These are phyloP conservation scores for Aegilops longissima DNA, from an alignment of 176 grass and related monocot genomes.

Conservation along the genomic window DNA sequence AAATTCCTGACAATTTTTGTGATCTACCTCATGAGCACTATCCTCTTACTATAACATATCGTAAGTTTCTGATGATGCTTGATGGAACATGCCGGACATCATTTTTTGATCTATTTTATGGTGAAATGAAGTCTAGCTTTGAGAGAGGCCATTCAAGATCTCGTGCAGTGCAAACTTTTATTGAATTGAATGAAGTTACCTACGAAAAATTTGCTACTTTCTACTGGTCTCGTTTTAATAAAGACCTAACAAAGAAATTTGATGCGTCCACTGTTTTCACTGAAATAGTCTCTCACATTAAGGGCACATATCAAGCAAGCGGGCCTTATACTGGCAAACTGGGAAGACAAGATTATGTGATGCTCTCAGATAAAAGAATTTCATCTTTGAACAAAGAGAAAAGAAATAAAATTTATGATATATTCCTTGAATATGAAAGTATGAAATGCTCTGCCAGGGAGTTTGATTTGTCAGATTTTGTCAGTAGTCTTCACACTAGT, in stretches of 20 bases:
- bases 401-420: constrained; percentile 60
- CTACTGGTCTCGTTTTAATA: constrained; percentile 81
- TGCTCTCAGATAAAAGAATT: constrained; percentile 67
- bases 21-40: too few relatives aligned
- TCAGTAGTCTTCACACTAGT: constrained; percentile 48
- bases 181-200: constrained; percentile 70
- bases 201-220: constrained; percentile 71
- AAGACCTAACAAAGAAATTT: constrained; percentile 61
- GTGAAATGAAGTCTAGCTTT: too few relatives aligned
- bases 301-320: constrained; percentile 34
- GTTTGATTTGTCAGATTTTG: constrained; percentile 89
- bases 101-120: too few relatives aligned
- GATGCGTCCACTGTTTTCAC: constrained; percentile 78
- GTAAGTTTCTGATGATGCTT: too few relatives aligned
- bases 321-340: constrained; percentile 10
- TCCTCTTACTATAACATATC: too few relatives aligned
- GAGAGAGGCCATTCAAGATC: too few relatives aligned
- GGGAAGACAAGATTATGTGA: constrained; percentile 52
- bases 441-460: constrained; percentile 52
- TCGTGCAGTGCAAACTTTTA: constrained; percentile 21
- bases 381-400: constrained; percentile 48
- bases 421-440: constrained; percentile 81
- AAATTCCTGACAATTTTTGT: too few relatives aligned
- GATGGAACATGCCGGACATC: too few relatives aligned
- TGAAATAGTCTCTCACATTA: constrained; percentile 93